Conservation (phyloP, 2,329 filamentous ascomycete genomes). For the Claviceps spartinae region DNA sequence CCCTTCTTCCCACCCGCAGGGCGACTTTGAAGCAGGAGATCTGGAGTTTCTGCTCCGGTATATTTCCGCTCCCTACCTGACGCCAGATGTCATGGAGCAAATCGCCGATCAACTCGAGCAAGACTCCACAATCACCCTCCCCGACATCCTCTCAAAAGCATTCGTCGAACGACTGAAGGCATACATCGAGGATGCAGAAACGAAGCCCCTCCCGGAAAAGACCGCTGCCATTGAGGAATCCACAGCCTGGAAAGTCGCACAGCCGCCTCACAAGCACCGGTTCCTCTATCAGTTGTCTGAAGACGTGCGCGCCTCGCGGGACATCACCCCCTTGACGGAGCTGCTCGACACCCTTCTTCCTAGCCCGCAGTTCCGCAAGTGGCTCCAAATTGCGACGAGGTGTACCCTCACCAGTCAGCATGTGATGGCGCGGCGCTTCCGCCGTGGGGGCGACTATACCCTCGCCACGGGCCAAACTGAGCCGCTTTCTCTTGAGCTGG, state of each 20-base stretch:
- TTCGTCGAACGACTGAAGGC: conserved; percentile 61
- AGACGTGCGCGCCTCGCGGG: conserved; percentile 21
- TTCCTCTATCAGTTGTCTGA: conserved; percentile 64
- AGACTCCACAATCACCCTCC: conserved; percentile 61
- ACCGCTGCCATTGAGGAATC: conserved; percentile 44
- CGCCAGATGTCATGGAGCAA: conserved; percentile 77
- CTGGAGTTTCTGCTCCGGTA: conserved; percentile 84
- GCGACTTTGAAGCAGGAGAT: conserved; percentile 59
- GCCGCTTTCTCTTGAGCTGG: conserved; percentile 65
- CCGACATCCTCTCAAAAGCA: conserved; percentile 40
- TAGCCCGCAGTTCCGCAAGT: conserved; percentile 74
- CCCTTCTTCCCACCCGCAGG: conserved; percentile 34
- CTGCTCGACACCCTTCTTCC: conserved; percentile 73
- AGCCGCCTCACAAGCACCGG: conserved; percentile 88
- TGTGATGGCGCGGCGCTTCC: conserved; percentile 74
- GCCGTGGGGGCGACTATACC: conserved; percentile 79
- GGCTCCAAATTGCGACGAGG: conserved; percentile 73
- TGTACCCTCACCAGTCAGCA: conserved; percentile 61
- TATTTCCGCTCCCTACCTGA: conserved; percentile 80
- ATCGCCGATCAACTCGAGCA: conserved; percentile 69
- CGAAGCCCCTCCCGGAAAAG: conserved; percentile 27
- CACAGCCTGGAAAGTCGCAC: conserved; percentile 59
- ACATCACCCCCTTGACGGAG: conserved; percentile 54
- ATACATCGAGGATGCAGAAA: conserved; percentile 56
- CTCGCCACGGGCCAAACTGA: conserved; percentile 76